Conservation (phyloP, 106 monocot species). For the Posidonia australis region DNA sequence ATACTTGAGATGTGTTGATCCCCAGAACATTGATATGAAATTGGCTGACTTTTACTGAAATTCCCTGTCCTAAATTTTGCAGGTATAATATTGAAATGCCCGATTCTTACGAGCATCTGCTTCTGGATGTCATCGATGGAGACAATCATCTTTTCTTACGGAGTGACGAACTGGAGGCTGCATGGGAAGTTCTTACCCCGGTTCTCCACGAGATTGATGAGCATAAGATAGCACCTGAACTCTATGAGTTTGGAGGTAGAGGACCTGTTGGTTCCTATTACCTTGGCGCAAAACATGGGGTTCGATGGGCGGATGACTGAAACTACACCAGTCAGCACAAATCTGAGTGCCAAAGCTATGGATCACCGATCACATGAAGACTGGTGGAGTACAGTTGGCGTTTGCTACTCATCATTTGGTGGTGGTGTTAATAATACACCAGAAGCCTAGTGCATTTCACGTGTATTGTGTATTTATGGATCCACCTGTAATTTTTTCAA, state of each 20-base stretch:
- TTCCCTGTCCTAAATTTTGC: background rate
- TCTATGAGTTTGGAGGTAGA: conserved; percentile 70
- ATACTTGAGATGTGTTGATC: too few species aligned
- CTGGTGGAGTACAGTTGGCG: too few species aligned
- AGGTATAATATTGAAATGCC: conserved; percentile 61
- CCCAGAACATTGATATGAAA: too few species aligned
- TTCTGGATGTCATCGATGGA: conserved; percentile 76
- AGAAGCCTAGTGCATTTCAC: too few species aligned
- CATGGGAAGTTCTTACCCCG: conserved; percentile 59
- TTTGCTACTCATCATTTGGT: too few species aligned
- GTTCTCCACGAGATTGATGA: conserved; percentile 57
- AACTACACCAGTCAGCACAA: background rate
- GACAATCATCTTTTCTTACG: conserved; percentile 78
- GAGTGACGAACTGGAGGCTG: conserved; percentile 73
- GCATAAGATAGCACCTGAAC: conserved; percentile 48
- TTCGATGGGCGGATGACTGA: conserved; percentile 75
- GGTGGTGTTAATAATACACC: too few species aligned
- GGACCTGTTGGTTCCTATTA: conserved; percentile 81
- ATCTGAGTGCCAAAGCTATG: too few species aligned
- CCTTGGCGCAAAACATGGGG: conserved; percentile 87
- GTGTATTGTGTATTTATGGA: too few species aligned
- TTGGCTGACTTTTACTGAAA: background rate
- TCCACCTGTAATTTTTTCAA: too few species aligned
- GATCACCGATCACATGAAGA: too few species aligned
- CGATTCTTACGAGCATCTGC: conserved; percentile 83